Base-by-base conservation (phyloP, 2,329 filamentous ascomycete species). In the Fusarium sp. region DNA sequence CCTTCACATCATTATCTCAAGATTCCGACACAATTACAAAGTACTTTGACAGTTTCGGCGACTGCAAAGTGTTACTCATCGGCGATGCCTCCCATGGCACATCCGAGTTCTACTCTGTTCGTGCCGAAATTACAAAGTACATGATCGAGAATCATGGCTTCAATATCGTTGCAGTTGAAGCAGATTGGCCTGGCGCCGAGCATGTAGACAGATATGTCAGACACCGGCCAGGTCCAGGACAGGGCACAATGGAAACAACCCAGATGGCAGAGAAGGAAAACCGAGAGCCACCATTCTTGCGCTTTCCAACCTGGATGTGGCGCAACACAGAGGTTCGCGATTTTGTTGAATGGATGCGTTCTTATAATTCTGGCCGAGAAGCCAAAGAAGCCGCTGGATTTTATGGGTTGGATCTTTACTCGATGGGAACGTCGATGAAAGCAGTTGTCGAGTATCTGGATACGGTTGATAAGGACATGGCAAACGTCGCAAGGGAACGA, bases 261-360 rank as follows among this genome's bases (percentile, higher is more conserved):
- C 67, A 67, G 18, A 55, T 60, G 54, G 46, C 44, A 25, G 57
- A 57, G 12, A 25, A 68, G 22, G 55, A 48, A 29, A 56, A 56
- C 7, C 57, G 67, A 32, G 67, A 70, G 3, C 40, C 62, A 6
- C 51, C 44, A 10, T 70, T 70, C 30, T 34, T 70, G 3, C 46
- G 42, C 4, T 70, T 70, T 30, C 57, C 67, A 2, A 70, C 62
- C 4, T 70, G 46, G 67, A 67, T 70, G 57, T 70, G 67, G 67
- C 57, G 67, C 29, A 70, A 70, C n/a, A 48, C 60, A 12, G 62
- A 70, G 42, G 67, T 70, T 22, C 54, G 51, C 22, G 40, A 70
- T 20, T 70, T 70, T 32, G 46, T 68, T 16, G 67, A 68, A 63
- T 70, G 62, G 57, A 40, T 70, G 25, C 49, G 58, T 14, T 55